These are phyloP conservation scores for Acer saccharum DNA, from an alignment of 345 rosid genomes.

Conservation along the genomic window DNA sequence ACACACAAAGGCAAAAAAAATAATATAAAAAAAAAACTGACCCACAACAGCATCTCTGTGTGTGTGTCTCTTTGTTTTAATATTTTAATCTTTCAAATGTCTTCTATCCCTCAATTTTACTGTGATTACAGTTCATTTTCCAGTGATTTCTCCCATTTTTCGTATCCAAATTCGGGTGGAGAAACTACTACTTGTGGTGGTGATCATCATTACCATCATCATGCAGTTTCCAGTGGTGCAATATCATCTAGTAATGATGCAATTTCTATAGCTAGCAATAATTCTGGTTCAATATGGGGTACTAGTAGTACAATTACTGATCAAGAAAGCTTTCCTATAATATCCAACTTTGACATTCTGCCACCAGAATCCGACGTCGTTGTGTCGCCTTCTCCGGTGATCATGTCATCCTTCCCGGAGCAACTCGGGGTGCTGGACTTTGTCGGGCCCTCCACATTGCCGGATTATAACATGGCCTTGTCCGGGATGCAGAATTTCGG, in stretches of 20 bases:
- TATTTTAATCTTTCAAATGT: slow-evolving; percentile 32
- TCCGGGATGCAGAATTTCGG: slow-evolving; percentile 26
- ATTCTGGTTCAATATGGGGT: slow-evolving; percentile 22
- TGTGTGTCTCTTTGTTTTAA: not conserved
- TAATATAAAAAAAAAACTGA: not conserved
- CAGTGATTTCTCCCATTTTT: slow-evolving; percentile 38
- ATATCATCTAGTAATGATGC: slow-evolving; percentile 7
- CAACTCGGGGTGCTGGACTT: slow-evolving; percentile 40
- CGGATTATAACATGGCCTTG: slow-evolving; percentile 28
- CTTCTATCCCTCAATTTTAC: slow-evolving; percentile 52
- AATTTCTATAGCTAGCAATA: not conserved
- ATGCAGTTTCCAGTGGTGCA: slow-evolving; percentile 12
- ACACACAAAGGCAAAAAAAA: not conserved
- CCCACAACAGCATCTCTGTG: not conserved
- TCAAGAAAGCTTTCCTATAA: slow-evolving; percentile 13
- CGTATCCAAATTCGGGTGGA: slow-evolving; percentile 13
- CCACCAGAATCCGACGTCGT: slow-evolving; percentile 25
- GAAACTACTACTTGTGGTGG: not conserved
- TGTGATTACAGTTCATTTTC: slow-evolving; percentile 38
- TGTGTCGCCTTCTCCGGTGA: slow-evolving; percentile 17
- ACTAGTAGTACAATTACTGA: not conserved
- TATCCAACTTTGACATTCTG: slow-evolving; percentile 18
- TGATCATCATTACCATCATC: not conserved
- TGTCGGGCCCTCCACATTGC: slow-evolving; percentile 32
- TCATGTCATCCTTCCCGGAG: slow-evolving; percentile 22